Conservation (phyloP, 352 stramenopile species). For the Phytophthora kernoviae region DNA sequence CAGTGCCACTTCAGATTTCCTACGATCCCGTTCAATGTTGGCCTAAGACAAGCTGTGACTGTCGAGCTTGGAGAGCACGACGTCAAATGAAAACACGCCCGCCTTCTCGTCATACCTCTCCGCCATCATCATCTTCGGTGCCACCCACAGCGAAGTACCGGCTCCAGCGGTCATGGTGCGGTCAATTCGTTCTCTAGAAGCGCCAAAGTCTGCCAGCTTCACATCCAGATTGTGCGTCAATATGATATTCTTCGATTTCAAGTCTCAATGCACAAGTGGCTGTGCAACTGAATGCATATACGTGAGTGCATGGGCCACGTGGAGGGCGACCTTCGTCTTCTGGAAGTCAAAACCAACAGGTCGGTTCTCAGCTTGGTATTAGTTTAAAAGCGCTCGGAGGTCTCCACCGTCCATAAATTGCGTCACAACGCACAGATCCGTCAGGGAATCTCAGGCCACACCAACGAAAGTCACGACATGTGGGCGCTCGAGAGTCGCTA, state of each 20-base stretch:
- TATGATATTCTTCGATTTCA: conserved; percentile 42
- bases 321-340: conserved; percentile 43
- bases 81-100: conserved; percentile 42
- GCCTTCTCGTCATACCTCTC: conserved; percentile 34
- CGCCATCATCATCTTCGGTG: conserved; percentile 37
- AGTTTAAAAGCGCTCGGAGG: conserved; percentile 30
- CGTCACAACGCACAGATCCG: conserved; percentile 41
- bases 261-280: neutral
- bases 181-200: conserved; percentile 27
- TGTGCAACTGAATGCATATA: conserved; percentile 37
- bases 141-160: conserved; percentile 34
- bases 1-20: conserved; percentile 28
- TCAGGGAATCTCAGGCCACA: conserved; percentile 52
- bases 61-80: conserved; percentile 40
- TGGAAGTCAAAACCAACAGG: conserved; percentile 32
- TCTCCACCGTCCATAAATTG: conserved; percentile 50
- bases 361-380: conserved; percentile 10
- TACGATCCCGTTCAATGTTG: conserved; percentile 9
- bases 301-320: conserved; percentile 38
- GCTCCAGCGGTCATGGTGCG: conserved; percentile 41
- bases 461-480: conserved; percentile 42
- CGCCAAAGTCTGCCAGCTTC: conserved; percentile 50
- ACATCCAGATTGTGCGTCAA: conserved; percentile 26
- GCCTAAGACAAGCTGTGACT: conserved; percentile 30
- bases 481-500: conserved; percentile 44